Percentiles rank a stretch among this genome's conserved stretches.
Evolutionary conservation across 2,329 filamentous ascomycete genomes (phyloP).

Genomic region (Salinomyces thailandicus): DNA sequence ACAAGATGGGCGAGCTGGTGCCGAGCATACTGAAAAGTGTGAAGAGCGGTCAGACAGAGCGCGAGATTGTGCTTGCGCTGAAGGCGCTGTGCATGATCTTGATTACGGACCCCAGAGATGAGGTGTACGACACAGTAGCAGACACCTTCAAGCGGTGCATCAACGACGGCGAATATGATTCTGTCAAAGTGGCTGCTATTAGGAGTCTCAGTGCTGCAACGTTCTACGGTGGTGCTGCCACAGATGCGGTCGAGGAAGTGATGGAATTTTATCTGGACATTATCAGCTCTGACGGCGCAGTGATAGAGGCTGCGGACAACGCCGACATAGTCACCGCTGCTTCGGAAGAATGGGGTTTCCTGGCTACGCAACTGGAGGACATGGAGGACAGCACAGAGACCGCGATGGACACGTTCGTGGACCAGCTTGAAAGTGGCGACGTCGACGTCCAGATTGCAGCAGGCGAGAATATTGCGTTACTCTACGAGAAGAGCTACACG

Average conservation of each 20-base stretch:
- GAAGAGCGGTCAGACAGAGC: slow-evolving; percentile 55
- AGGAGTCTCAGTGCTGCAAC: slow-evolving; percentile 61
- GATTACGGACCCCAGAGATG: slow-evolving; percentile 55
- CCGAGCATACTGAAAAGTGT: slow-evolving; percentile 59
- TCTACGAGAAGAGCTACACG: slow-evolving; percentile 65
- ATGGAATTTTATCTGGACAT: slow-evolving; percentile 71
- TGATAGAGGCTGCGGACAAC: slow-evolving; percentile 60
- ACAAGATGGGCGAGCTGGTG: slow-evolving; percentile 51
- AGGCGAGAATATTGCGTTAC: slow-evolving; percentile 67
- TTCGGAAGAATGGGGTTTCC: slow-evolving; percentile 66
- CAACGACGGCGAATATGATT: slow-evolving; percentile 54
- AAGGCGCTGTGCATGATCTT: slow-evolving; percentile 62
- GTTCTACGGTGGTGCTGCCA: slow-evolving; percentile 63
- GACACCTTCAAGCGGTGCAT: slow-evolving; percentile 51
- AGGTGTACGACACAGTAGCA: slow-evolving; percentile 53
- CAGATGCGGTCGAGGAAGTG: slow-evolving; percentile 55
- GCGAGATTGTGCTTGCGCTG: slow-evolving; percentile 59
- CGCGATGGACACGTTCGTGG: slow-evolving; percentile 69
- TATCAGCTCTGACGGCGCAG: slow-evolving; percentile 65
- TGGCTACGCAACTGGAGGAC: slow-evolving; percentile 68
- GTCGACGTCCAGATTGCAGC: slow-evolving; percentile 64
- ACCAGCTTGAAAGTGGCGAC: slow-evolving; percentile 70
- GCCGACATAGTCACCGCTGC: slow-evolving; percentile 62
- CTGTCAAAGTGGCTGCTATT: slow-evolving; percentile 61
- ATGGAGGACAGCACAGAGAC: slow-evolving; percentile 59